These are phyloP conservation scores for Pleoardoris graminearum DNA, from an alignment of 2,329 filamentous ascomycete species.

Conservation along the genomic window DNA sequence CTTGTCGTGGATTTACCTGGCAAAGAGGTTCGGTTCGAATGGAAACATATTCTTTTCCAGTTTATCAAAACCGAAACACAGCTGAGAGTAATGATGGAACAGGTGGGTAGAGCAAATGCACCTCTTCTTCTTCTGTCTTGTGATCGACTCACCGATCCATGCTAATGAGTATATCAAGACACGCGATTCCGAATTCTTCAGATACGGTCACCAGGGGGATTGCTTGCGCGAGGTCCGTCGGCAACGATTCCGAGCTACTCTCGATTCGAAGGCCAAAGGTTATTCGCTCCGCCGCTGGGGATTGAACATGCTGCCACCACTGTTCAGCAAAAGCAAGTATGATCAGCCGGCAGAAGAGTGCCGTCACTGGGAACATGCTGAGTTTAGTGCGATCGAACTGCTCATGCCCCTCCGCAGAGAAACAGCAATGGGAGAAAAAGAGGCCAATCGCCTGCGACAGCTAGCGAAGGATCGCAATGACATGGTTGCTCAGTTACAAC, in stretches of 20 bases:
- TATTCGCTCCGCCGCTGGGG: conserved; percentile 30
- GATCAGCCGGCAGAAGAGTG: conserved; percentile 8
- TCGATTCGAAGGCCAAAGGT: conserved; percentile 15
- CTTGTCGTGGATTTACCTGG: conserved; percentile 15
- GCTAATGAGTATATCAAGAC: conserved; percentile 15
- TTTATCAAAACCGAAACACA: conserved; percentile 30
- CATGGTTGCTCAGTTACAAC: conserved; percentile 20
- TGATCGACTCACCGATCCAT: no score
- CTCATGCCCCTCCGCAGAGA: conserved; percentile 31
- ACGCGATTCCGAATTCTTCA: conserved; percentile 15
- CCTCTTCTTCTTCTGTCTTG: no score
- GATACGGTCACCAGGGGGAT: conserved; percentile 32
- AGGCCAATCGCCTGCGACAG: conserved; percentile 22
- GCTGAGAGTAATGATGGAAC: conserved; percentile 24
- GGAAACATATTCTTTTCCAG: conserved; percentile 27
- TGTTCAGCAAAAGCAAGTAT: conserved; percentile 25
- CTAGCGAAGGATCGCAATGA: conserved; percentile 23
- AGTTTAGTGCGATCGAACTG: conserved; percentile 21
- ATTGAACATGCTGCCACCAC: conserved; percentile 20
- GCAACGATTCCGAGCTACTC: conserved; percentile 19
- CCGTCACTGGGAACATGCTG: conserved; percentile 16
- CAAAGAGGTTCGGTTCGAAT: conserved; percentile 18
- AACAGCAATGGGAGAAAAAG: conserved; percentile 18
- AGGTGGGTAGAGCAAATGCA: conserved; percentile 18
- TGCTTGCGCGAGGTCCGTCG: conserved; percentile 35